Percentiles rank a stretch among this genome's conserved stretches.
These are phyloP conservation scores for Cladosporium cucumerinum DNA, from an alignment of 2,329 filamentous ascomycete genomes.

Conservation along the genomic window DNA sequence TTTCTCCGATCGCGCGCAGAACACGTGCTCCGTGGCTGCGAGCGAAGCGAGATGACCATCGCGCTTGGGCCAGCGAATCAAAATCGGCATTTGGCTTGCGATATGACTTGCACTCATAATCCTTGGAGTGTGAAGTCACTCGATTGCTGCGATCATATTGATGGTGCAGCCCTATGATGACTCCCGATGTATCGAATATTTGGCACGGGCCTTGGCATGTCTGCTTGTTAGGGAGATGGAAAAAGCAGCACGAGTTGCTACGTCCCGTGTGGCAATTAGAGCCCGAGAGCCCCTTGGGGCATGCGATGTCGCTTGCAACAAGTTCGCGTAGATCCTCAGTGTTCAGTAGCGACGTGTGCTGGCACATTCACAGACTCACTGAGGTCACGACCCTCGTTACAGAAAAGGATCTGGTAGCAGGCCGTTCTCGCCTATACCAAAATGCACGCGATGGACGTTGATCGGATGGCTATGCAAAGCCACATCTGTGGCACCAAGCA, in stretches of 20 bases:
- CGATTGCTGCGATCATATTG: neutral
- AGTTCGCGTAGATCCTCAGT: neutral
- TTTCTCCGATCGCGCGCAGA: neutral
- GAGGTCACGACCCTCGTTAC: neutral
- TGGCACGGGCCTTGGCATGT: neutral
- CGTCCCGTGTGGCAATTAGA: neutral
- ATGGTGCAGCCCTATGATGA: neutral
- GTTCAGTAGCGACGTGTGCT: neutral
- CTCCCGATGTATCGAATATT: neutral
- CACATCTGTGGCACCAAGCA: conserved; percentile 5
- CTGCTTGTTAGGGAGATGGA: neutral
- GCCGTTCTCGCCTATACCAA: conserved; percentile 9
- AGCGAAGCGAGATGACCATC: conserved; percentile 10
- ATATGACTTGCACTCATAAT: neutral
- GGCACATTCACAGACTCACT: neutral
- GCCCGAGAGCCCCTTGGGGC: neutral
- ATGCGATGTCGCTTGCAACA: neutral
- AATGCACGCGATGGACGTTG: conserved; percentile 8
- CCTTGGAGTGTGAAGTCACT: neutral
- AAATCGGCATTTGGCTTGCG: neutral
- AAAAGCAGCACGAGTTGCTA: neutral
- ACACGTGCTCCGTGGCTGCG: conserved; percentile 1
- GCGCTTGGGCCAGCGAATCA: conserved; percentile 15
- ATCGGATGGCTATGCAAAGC: conserved; percentile 11
- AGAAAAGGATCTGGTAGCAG: neutral